phyloP scores from a whole-genome alignment of 306 rosid species.

The Medicago arabica region DNA sequence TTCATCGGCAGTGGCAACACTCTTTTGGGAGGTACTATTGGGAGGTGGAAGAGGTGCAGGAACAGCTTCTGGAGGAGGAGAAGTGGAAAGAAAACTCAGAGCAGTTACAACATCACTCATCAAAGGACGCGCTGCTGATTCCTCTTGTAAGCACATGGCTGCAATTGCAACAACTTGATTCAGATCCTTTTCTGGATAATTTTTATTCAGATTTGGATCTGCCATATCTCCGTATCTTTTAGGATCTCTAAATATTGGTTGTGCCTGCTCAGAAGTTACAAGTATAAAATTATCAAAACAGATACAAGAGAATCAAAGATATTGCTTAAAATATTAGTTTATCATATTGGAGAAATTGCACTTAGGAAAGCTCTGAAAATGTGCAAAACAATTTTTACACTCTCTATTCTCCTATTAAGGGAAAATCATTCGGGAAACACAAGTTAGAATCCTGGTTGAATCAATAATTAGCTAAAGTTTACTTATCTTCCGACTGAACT shows the following conservation, averaged over 20 bases:
- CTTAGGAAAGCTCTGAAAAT: too few relatives aligned
- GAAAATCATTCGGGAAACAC: too few relatives aligned
- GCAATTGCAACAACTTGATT: slow-evolving; percentile 92
- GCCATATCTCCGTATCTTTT: slow-evolving; percentile 77
- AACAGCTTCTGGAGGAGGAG: slow-evolving; percentile 38
- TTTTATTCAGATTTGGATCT: slow-evolving; percentile 61
- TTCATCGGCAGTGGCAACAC: slow-evolving; percentile 6
- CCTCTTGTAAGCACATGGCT: slow-evolving; percentile 96
- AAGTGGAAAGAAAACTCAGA: slow-evolving; percentile 70
- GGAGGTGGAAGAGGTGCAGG: slow-evolving; percentile 39
- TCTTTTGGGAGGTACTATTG: slow-evolving; percentile 20
- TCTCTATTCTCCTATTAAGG: too few relatives aligned
- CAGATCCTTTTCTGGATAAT: slow-evolving; percentile 81
- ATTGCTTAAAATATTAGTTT: too few relatives aligned
- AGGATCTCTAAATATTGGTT: slow-evolving; percentile 75
- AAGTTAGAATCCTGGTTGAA: too few relatives aligned
- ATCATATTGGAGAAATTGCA: too few relatives aligned
- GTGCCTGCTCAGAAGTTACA: slow-evolving; percentile 66
- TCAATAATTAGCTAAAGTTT: too few relatives aligned
- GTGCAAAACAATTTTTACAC: too few relatives aligned
- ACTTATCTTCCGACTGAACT: too few relatives aligned
- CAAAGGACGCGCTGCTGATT: slow-evolving; percentile 82
- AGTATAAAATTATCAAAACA: slow-evolving; percentile 9
- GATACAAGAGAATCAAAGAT: not conserved
- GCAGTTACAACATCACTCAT: slow-evolving; percentile 84